phyloP scores from a whole-genome alignment of 768 basidiomycete species.

The Leccinum olivaceopallidum region DNA sequence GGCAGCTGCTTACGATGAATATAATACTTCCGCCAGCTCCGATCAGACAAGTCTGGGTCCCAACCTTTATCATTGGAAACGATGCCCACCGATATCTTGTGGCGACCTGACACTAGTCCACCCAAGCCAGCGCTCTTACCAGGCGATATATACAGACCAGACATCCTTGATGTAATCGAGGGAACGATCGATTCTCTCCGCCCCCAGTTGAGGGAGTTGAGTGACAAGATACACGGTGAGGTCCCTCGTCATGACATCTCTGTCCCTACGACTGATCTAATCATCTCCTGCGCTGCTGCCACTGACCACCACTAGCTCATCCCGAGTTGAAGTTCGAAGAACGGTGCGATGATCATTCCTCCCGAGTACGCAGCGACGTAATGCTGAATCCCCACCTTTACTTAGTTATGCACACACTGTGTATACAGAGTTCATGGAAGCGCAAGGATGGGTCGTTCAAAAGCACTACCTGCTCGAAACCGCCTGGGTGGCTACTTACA shows the following conservation, averaged over 20 bases:
- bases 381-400: conserved; percentile 10
- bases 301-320: conserved; percentile 46
- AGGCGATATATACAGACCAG: conserved; percentile 50
- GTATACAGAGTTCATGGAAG: conserved; percentile 65
- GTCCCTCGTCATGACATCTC: too few relatives aligned
- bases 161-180: conserved; percentile 62
- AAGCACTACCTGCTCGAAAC: conserved; percentile 66
- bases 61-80: background rate
- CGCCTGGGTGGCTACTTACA: conserved; percentile 73
- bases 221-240: conserved; percentile 72
- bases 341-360: conserved; percentile 31
- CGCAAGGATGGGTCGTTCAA: conserved; percentile 65
- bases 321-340: conserved; percentile 74
- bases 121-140: conserved; percentile 25
- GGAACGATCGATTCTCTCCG: conserved; percentile 52
- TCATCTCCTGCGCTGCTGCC: background rate
- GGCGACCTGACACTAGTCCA: conserved; percentile 40
- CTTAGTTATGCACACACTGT: conserved; percentile 69
- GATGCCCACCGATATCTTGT: conserved; percentile 31
- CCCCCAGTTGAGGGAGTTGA: conserved; percentile 58
- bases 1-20: background rate
- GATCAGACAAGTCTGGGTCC: background rate
- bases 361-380: conserved; percentile 38
- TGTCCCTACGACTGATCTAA: conserved; percentile 6
- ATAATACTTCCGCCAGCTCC: background rate